Evolutionary conservation across 345 rosid species (phyloP).

Genomic region (Garcia nutans): DNA sequence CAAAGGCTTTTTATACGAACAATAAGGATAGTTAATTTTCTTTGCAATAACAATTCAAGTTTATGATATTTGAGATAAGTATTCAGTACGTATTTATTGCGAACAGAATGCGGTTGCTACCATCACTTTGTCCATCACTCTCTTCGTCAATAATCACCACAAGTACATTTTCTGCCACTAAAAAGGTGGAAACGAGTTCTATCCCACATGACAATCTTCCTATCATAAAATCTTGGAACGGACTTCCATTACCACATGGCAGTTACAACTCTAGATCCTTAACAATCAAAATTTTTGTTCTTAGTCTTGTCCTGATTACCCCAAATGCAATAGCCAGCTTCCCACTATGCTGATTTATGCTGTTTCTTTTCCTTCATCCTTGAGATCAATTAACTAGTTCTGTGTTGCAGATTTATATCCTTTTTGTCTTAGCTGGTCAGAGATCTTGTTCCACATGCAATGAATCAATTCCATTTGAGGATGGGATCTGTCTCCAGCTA

Average conservation of each 20-base stretch:
- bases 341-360: conserved; percentile 65
- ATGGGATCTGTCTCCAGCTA: conserved; percentile 56
- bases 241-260: conserved; percentile 54
- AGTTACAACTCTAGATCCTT: conserved; percentile 71
- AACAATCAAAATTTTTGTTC: conserved; percentile 43
- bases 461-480: conserved; percentile 42
- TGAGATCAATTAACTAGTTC: conserved; percentile 40
- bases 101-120: background rate
- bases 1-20: conserved; percentile 2
- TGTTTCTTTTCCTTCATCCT: conserved; percentile 50
- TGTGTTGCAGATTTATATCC: conserved; percentile 49
- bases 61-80: background rate
- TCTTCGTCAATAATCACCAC: conserved; percentile 61
- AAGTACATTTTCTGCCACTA: conserved; percentile 49
- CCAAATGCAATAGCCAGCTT: conserved; percentile 65
- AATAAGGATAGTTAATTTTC: conserved; percentile 10
- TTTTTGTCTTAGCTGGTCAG: conserved; percentile 36
- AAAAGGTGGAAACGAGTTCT: conserved; percentile 59
- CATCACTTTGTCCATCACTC: background rate
- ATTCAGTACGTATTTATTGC: background rate
- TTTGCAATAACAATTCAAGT: conserved; percentile 12
- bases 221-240: conserved; percentile 50
- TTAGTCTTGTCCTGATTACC: conserved; percentile 48
- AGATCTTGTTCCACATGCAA: conserved; percentile 39
- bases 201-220: conserved; percentile 60